These are phyloP conservation scores for Suhomyces kilbournensis DNA, from an alignment of 805 yeast genomes.

Conservation along the genomic window DNA sequence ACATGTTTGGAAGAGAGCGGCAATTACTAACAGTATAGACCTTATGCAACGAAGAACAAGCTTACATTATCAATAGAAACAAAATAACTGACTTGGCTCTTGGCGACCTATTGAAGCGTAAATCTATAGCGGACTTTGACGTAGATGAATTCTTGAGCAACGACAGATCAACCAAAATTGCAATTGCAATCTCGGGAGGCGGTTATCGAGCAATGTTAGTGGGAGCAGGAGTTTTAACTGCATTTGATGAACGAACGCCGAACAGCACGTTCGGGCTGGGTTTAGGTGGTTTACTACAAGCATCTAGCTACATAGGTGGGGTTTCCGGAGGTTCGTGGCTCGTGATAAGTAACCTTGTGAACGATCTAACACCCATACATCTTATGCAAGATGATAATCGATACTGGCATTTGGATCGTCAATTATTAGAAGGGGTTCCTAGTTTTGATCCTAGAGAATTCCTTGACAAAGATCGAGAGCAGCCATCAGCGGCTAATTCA, in stretches of 20 bases:
- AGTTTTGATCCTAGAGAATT: slow-evolving; percentile 38
- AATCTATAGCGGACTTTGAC: slow-evolving; percentile 34
- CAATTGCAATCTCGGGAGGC: slow-evolving; percentile 49
- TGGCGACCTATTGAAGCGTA: slow-evolving; percentile 23
- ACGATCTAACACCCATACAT: slow-evolving; percentile 27
- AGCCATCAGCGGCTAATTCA: background rate
- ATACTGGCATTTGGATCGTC: slow-evolving; percentile 44
- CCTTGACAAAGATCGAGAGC: background rate
- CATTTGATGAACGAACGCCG: slow-evolving; percentile 47
- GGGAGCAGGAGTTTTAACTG: slow-evolving; percentile 55
- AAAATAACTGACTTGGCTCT: slow-evolving; percentile 27
- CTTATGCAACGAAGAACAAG: slow-evolving; percentile 18
- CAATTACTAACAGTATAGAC: slow-evolving; percentile 11
- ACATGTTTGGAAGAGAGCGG: background rate
- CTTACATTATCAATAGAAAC: slow-evolving; percentile 29
- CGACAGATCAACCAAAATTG: slow-evolving; percentile 24
- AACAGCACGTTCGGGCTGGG: slow-evolving; percentile 13
- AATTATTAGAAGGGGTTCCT: slow-evolving; percentile 57
- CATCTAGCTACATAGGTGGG: slow-evolving; percentile 57
- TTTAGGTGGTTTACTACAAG: slow-evolving; percentile 53
- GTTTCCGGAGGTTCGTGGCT: slow-evolving; percentile 76
- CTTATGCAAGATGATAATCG: slow-evolving; percentile 19
- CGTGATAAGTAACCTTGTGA: slow-evolving; percentile 43
- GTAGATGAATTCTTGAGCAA: slow-evolving; percentile 14
- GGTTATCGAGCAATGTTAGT: slow-evolving; percentile 59